These are phyloP conservation scores for Daldinia sp. DNA, from an alignment of 2,329 filamentous ascomycete genomes.

Conservation along the genomic window DNA sequence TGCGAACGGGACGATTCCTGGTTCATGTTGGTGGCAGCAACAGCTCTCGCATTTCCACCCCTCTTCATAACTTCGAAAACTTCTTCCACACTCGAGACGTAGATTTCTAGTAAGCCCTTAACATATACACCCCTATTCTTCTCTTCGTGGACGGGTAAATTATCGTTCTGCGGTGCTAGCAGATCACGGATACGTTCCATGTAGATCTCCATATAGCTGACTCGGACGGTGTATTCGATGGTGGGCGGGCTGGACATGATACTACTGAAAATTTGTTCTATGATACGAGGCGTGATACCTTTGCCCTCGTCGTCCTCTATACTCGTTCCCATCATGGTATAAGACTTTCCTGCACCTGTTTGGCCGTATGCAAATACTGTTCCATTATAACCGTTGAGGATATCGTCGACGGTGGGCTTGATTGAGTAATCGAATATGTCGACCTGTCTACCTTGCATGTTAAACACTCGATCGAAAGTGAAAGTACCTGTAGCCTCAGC, in stretches of 20 bases:
- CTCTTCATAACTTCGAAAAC: slow-evolving; percentile 97
- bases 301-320: slow-evolving; percentile 89
- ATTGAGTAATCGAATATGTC: slow-evolving; percentile 99
- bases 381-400: slow-evolving; percentile 98
- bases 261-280: slow-evolving; percentile 96
- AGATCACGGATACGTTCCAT: slow-evolving; percentile 98
- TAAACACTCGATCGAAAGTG: slow-evolving; percentile 97
- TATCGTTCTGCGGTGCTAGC: slow-evolving; percentile 91
- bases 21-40: slow-evolving; percentile 99
- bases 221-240: slow-evolving; percentile 98
- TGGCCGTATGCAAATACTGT: slow-evolving; percentile 99
- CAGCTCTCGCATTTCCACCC: slow-evolving; percentile 87
- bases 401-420: slow-evolving; percentile 93
- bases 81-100: slow-evolving; percentile 93
- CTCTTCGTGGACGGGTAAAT: slow-evolving; percentile 96
- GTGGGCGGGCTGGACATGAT: slow-evolving; percentile 91
- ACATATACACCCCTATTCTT: slow-evolving; percentile 96
- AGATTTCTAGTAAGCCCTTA: slow-evolving; percentile 92
- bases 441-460: slow-evolving; percentile 86
- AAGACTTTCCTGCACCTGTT: slow-evolving; percentile 98
- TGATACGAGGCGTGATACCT: slow-evolving; percentile 95
- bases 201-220: slow-evolving; percentile 99
- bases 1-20: slow-evolving; percentile 97
- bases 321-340: slow-evolving; percentile 97
- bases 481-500: slow-evolving; percentile 84